Evolutionary conservation across 2,329 filamentous ascomycete genomes (phyloP), one percentile per base, ranked within the genome.

Genomic region (Thelonectria discophora): DNA sequence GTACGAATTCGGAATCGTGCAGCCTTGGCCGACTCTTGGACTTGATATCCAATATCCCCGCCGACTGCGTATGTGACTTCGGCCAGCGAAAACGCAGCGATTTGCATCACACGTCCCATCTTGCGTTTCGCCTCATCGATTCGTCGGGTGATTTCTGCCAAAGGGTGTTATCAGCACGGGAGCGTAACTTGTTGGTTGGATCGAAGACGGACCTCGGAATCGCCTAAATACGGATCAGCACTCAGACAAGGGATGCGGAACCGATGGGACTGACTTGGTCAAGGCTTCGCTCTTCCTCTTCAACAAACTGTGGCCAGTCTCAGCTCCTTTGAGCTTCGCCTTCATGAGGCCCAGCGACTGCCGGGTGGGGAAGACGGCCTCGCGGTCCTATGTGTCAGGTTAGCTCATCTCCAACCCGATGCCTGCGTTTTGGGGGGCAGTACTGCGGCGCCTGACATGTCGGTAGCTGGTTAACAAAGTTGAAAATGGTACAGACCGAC

Each of bases 51-150:
- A 72, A 99, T 97, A 74, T 97, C 92, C 73, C 94, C 93, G 65
- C 95, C 95, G 27, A 97, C 93, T 24, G 95, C 95, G 74, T 99
- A 99, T 50, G 93, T 97, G 58, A 99, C 95, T 81, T 98, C 95
- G 62, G 95, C 95, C 17, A 99, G 86, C 45, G 94, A 98, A 81
- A 99, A 98, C 47, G 95, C 94, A 42, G 95, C 95, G 74, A 99
- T 97, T 79, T 98, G 94, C 95, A 99, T 99, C 39, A 99, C 95
- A 34, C 94, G 88, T 60, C 95, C 95, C 94, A 99, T 99, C 83
- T 99, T 99, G 72, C 94, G 91, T 81, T 99, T 99, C 43, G 95
- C 95, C 79, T 99, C 95, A 81, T 99, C 94, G 79, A 99, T 99
- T 74, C 95, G 91, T 77, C 89, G 88, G 51, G 95, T 97, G 74